Evolutionary conservation across 2,329 filamentous ascomycete genomes (phyloP).

Genomic region (Calonectria pseudoreteaudii): DNA sequence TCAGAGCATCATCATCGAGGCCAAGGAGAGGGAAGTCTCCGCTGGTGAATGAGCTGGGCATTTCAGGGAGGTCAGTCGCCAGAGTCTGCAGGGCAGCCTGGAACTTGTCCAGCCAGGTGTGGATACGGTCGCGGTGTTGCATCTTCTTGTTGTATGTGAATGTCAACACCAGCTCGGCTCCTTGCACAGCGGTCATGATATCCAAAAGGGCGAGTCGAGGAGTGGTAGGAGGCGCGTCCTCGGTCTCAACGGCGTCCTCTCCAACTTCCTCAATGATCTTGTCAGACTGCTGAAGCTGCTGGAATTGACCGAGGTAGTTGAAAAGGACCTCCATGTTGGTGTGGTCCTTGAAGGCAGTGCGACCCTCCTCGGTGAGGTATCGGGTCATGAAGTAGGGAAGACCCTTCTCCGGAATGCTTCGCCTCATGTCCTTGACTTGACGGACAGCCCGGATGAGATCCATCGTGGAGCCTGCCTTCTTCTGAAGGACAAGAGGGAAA

Average conservation of each 20-base stretch:
- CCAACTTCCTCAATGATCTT: neutral
- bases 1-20: neutral
- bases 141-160: neutral
- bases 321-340: conserved; percentile 46
- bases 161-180: neutral
- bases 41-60: neutral
- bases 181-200: neutral
- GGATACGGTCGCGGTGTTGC: neutral
- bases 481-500: conserved; percentile 35
- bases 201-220: neutral
- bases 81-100: neutral
- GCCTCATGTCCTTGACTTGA: conserved; percentile 36
- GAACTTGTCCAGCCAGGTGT: neutral
- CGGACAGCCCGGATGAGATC: conserved; percentile 17
- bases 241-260: neutral
- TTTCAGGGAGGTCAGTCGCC: neutral
- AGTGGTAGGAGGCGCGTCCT: neutral
- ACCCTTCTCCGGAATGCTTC: conserved; percentile 30
- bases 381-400: conserved; percentile 35
- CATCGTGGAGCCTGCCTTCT: neutral
- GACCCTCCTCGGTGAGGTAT: conserved; percentile 33
- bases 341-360: conserved; percentile 42
- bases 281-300: conserved; percentile 34
- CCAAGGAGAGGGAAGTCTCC: neutral
- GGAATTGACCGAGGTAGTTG: conserved; percentile 38